Conservation (phyloP, 495 filamentous ascomycete genomes). For the Hypoxylon rickii region DNA sequence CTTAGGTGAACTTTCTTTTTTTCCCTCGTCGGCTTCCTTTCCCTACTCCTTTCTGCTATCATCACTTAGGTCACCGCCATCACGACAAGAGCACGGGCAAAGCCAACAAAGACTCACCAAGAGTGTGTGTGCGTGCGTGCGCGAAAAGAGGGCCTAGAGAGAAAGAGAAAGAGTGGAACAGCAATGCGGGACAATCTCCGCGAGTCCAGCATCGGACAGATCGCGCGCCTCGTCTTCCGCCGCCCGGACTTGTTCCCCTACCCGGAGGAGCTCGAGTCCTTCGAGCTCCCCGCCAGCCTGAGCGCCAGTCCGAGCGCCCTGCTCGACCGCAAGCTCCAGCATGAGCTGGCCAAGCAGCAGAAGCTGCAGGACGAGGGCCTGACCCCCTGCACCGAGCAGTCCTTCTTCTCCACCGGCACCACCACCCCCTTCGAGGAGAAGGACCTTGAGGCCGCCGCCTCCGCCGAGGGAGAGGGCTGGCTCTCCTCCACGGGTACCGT, state of each 20-base stretch:
- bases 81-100: neutral
- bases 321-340: conserved; percentile 43
- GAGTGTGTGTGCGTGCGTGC: neutral
- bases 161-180: too few species aligned
- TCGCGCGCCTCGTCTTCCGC: conserved; percentile 51
- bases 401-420: conserved; percentile 12
- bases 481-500: conserved; percentile 1
- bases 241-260: conserved; percentile 56
- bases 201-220: conserved; percentile 59
- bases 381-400: conserved; percentile 2
- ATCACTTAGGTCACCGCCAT: neutral
- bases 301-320: conserved; percentile 48
- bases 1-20: neutral
- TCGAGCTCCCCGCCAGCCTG: conserved; percentile 55
- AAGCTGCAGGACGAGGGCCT: conserved; percentile 6
- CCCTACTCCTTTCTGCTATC: neutral
- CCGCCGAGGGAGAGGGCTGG: conserved; percentile 2
- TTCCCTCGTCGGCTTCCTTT: neutral
- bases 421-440: conserved; percentile 24
- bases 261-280: conserved; percentile 58
- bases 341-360: conserved; percentile 10
- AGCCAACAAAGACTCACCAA: neutral
- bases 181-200: conserved; percentile 46
- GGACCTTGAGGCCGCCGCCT: conserved; percentile 21
- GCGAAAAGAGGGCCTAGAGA: too few species aligned